Percentiles rank a stretch among this genome's conserved stretches.
Evolutionary conservation across 202 grass and related monocot genomes (phyloP).

Genomic region (Setaria italica): DNA sequence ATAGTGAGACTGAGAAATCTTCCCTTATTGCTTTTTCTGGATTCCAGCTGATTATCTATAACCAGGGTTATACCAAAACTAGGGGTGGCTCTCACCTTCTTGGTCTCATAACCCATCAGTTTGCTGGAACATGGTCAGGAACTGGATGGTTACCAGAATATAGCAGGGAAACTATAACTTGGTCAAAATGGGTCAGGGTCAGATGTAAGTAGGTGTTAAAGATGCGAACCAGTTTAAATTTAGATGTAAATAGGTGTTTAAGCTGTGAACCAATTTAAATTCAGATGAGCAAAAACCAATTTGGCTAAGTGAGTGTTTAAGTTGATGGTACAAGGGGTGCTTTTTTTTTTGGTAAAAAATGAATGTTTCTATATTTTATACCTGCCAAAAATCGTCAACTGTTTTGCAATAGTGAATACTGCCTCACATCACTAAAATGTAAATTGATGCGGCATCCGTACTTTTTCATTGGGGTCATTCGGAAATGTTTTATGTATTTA

Average conservation of each 20-base stretch:
- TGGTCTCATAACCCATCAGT: not conserved
- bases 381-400: not conserved
- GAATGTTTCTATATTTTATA: not conserved
- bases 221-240: not conserved
- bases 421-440: not conserved
- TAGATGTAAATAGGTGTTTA: not conserved
- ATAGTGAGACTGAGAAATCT: slow-evolving; percentile 2
- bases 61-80: not conserved
- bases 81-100: not conserved
- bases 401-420: slow-evolving; percentile 11
- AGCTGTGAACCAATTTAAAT: no score
- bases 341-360: not conserved
- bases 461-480: not conserved
- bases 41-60: not conserved
- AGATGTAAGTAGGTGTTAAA: not conserved
- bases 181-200: not conserved
- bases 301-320: no score
- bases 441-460: not conserved
- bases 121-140: not conserved
- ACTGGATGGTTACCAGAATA: not conserved
- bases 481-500: slow-evolving; percentile 4
- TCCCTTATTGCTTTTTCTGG: slow-evolving; percentile 8
- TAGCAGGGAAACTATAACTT: not conserved
- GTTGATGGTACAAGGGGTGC: no score
- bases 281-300: no score